Conservation (phyloP, 2,329 filamentous ascomycete species). For the Penicillium sp. region DNA sequence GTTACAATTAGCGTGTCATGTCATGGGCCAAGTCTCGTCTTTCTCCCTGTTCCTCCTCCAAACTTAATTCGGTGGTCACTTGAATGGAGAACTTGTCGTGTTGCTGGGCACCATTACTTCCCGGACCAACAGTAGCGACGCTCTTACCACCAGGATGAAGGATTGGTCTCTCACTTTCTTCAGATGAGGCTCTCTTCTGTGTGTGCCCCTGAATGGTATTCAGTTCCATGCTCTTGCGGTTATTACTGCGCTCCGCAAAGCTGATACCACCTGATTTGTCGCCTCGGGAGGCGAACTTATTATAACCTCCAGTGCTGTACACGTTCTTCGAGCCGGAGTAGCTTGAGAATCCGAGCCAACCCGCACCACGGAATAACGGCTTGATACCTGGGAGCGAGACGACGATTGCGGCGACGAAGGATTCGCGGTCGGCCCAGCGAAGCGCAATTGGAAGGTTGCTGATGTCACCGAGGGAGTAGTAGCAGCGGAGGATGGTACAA, state of each 20-base stretch:
- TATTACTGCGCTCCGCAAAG: background rate
- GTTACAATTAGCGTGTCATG: background rate
- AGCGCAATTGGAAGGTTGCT: constrained; percentile 20
- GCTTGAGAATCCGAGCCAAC: constrained; percentile 14
- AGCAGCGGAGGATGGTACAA: constrained; percentile 25
- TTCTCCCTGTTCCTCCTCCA: background rate
- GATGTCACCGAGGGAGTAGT: constrained; percentile 26
- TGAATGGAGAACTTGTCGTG: background rate
- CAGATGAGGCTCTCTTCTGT: constrained; percentile 1
- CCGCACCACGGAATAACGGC: constrained; percentile 20
- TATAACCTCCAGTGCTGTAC: constrained; percentile 9
- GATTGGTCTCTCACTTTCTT: constrained; percentile 14
- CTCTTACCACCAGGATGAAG: background rate
- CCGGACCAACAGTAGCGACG: background rate
- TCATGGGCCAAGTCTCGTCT: background rate
- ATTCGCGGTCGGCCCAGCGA: constrained; percentile 27
- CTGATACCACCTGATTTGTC: background rate
- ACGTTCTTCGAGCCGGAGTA: constrained; percentile 5
- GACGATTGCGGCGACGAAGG: constrained; percentile 26
- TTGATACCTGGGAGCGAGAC: constrained; percentile 27
- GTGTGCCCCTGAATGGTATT: background rate
- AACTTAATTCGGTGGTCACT: background rate
- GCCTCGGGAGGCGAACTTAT: constrained; percentile 7
- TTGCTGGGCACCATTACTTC: background rate
- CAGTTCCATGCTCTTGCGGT: constrained; percentile 7